phyloP scores from a whole-genome alignment of 2,329 filamentous ascomycete species.

The Stenocarpella maydis region DNA sequence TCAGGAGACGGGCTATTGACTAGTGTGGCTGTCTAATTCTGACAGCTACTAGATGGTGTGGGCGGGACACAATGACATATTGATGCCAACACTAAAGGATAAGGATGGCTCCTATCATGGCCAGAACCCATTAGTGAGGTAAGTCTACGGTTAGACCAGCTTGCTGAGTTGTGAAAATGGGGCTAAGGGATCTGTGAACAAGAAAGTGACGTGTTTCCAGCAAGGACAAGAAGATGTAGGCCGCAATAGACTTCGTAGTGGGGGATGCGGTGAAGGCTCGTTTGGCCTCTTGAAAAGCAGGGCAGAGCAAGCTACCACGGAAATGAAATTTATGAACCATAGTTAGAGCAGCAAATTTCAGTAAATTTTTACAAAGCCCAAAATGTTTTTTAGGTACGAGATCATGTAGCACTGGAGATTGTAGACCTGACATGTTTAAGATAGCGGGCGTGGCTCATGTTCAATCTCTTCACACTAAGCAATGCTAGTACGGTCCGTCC shows the following conservation, averaged over 20 bases:
- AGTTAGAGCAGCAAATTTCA: no score
- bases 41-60: neutral
- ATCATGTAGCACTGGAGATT: neutral
- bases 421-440: neutral
- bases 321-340: no score
- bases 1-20: neutral
- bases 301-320: no score
- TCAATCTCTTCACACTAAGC: neutral
- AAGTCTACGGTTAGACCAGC: no score
- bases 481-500: neutral
- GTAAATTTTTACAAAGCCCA: no score
- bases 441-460: neutral
- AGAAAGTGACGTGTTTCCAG: neutral
- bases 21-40: neutral
- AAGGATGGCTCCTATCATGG: neutral
- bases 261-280: fast-evolving
- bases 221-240: neutral
- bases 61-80: neutral
- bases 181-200: no score
- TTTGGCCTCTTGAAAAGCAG: fast-evolving
- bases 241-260: neutral
- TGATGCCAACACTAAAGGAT: neutral
- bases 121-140: no score
- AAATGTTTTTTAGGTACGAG: no score
- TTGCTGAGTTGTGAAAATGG: no score